phyloP scores from a whole-genome alignment of 2,329 filamentous ascomycete genomes.

The Nemania sp. region DNA sequence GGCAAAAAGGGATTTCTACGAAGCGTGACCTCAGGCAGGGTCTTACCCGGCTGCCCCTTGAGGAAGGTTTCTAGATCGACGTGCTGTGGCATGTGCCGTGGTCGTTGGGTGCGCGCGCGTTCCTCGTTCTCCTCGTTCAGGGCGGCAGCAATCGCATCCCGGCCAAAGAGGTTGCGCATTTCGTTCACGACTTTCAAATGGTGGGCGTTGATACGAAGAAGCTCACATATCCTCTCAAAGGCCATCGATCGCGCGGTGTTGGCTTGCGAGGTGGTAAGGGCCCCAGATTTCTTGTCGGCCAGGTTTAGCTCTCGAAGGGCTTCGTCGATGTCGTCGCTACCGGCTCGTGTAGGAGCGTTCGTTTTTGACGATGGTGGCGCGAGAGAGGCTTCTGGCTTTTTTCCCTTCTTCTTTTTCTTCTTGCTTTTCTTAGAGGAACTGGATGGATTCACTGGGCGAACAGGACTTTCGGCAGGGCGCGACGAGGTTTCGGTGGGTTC shows the following conservation, averaged over 20 bases:
- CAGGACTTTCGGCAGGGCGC: constrained; percentile 33
- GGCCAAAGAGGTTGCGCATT: constrained; percentile 76
- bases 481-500: constrained; percentile 45
- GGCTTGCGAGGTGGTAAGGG: constrained; percentile 23
- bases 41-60: constrained; percentile 68
- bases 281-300: constrained; percentile 39
- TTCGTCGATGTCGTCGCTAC: constrained; percentile 67
- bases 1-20: constrained; percentile 87
- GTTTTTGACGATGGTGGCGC: constrained; percentile 26
- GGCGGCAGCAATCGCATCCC: constrained; percentile 68
- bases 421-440: constrained; percentile 53
- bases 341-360: constrained; percentile 40
- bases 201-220: constrained; percentile 69
- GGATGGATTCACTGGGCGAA: constrained; percentile 35
- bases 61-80: constrained; percentile 69
- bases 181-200: constrained; percentile 90
- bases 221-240: constrained; percentile 54
- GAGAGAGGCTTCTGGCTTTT: constrained; percentile 44
- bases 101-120: constrained; percentile 52
- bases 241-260: constrained; percentile 35
- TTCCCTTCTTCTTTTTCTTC: constrained; percentile 50
- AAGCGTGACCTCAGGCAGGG: constrained; percentile 76
- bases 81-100: constrained; percentile 57
- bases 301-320: constrained; percentile 56
- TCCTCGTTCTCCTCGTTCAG: constrained; percentile 63